These are phyloP conservation scores for Oryza officinalis DNA, from an alignment of 176 grass and related monocot species.

Conservation along the genomic window DNA sequence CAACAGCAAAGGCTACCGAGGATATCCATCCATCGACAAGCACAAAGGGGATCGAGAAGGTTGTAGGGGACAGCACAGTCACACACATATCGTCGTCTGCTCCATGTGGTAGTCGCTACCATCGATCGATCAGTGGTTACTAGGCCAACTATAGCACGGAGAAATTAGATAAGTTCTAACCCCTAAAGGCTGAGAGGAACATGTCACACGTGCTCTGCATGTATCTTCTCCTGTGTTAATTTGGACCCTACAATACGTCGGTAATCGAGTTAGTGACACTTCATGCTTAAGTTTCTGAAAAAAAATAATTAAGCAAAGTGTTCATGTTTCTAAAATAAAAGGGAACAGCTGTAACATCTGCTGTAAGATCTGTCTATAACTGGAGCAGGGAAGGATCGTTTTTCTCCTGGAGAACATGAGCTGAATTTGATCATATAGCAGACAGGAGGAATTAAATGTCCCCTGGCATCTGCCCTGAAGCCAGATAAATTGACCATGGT, in stretches of 20 bases:
- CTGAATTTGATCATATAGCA: neutral
- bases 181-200: neutral
- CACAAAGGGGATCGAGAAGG: neutral
- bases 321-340: neutral
- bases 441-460: neutral
- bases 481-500: neutral
- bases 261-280: neutral
- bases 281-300: slow-evolving; percentile 31
- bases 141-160: slow-evolving; percentile 23
- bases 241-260: neutral
- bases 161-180: slow-evolving; percentile 31
- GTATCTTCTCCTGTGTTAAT: neutral
- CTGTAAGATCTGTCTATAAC: neutral
- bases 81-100: neutral
- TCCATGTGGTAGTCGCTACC: slow-evolving; percentile 52
- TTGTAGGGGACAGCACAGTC: slow-evolving; percentile 42
- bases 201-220: slow-evolving; percentile 14
- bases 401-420: slow-evolving; percentile 15
- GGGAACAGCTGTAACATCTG: neutral
- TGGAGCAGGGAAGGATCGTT: neutral
- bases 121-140: slow-evolving; percentile 19
- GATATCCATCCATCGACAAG: slow-evolving; percentile 40
- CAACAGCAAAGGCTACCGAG: slow-evolving; percentile 38
- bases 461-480: neutral
- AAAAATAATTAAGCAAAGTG: neutral